A percentile compares a stretch with the other conserved stretches of the same genome.
phyloP scores from a whole-genome alignment of 306 rosid genomes.

The Clitoria ternatea region DNA sequence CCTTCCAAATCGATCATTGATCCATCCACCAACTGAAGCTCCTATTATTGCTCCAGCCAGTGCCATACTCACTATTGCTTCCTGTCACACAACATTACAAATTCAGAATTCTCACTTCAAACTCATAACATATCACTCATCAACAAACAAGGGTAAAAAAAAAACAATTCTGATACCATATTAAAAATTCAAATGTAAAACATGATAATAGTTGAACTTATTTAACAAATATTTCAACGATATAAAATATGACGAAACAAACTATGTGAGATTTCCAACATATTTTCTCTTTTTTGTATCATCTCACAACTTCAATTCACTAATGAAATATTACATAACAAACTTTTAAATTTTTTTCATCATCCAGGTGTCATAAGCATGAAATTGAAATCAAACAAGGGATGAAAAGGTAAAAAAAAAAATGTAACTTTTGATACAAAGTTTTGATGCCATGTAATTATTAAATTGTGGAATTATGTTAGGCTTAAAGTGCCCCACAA shows the following conservation, averaged over 20 bases:
- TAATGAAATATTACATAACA: not conserved
- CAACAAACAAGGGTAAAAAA: too few relatives aligned
- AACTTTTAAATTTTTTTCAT: not conserved
- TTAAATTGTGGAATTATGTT: not conserved
- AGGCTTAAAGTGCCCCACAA: not conserved
- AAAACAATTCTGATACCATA: too few relatives aligned
- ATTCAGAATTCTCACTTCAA: too few relatives aligned
- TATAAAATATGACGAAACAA: too few relatives aligned
- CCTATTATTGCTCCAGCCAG: constrained; percentile 69
- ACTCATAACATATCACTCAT: not conserved
- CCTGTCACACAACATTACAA: too few relatives aligned
- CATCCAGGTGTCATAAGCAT: not conserved
- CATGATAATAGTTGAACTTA: too few relatives aligned
- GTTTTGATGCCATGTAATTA: not conserved
- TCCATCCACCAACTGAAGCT: constrained; percentile 62
- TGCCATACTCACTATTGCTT: constrained; percentile 59
- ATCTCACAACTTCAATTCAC: not conserved
- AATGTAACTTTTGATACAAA: not conserved
- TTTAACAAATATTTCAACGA: too few relatives aligned
- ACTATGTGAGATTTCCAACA: too few relatives aligned
- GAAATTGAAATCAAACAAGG: not conserved
- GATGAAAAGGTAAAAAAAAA: not conserved
- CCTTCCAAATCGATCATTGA: constrained; percentile 53
- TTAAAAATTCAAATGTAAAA: too few relatives aligned
- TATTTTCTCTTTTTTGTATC: too few relatives aligned